A percentile compares a stretch with the other conserved stretches of the same genome.
Conservation (phyloP, 192 early-diverging fungal species). For the Linnemannia elongata region DNA sequence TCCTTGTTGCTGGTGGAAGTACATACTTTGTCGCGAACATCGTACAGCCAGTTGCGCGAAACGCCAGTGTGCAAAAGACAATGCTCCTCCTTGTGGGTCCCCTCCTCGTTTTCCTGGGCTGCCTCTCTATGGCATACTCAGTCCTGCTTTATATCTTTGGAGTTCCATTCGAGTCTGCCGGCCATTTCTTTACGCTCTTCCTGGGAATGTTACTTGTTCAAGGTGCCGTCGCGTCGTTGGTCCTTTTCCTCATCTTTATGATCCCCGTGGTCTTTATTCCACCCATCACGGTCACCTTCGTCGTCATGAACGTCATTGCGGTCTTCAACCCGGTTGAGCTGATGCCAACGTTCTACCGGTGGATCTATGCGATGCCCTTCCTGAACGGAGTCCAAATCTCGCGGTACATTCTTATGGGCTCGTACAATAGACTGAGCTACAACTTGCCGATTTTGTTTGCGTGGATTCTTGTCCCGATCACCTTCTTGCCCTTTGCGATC, state of each 20-base stretch:
- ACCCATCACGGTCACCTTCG: conserved; percentile 35
- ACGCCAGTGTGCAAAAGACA: conserved; percentile 16
- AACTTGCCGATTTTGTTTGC: conserved; percentile 61
- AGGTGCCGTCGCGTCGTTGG: conserved; percentile 37
- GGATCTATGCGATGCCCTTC: conserved; percentile 62
- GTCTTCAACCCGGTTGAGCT: conserved; percentile 53
- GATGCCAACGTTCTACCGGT: conserved; percentile 58
- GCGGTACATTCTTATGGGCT: conserved; percentile 57
- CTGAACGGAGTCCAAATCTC: conserved; percentile 62
- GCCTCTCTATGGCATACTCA: conserved; percentile 35
- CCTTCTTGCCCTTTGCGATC: conserved; percentile 37
- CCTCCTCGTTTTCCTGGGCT: conserved; percentile 25
- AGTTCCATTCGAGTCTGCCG: conserved; percentile 27
- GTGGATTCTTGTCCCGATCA: conserved; percentile 50
- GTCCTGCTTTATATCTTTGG: conserved; percentile 38
- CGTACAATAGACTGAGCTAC: conserved; percentile 48
- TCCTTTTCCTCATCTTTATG: conserved; percentile 46
- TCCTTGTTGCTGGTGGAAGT: conserved; percentile 41
- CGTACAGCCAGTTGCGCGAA: conserved; percentile 23
- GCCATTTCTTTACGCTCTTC: conserved; percentile 41
- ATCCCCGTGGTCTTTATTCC: conserved; percentile 38
- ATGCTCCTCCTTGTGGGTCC: conserved; percentile 32
- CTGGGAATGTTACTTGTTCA: conserved; percentile 40
- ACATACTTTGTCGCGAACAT: conserved; percentile 42
- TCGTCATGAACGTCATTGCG: conserved; percentile 59